A percentile compares a stretch with the other conserved stretches of the same genome.
phyloP scores from a whole-genome alignment of 1,284 basidiomycete species.

The Pseudozyma sp. region DNA sequence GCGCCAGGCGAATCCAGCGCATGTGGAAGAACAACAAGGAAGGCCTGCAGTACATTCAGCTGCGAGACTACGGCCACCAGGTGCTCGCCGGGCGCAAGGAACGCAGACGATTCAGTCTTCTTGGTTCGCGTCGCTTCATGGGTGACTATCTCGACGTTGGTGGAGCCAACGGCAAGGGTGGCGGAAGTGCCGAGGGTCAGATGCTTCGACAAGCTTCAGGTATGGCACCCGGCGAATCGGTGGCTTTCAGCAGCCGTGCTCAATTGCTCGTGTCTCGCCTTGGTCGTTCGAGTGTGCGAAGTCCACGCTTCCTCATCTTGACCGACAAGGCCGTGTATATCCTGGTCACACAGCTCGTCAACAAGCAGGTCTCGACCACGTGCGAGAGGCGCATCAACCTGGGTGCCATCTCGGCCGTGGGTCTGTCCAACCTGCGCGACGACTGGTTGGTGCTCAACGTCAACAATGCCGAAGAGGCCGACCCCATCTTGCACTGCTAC shows the following conservation, averaged over 20 bases:
- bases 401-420: conserved; percentile 84
- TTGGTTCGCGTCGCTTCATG: conserved; percentile 93
- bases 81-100: conserved; percentile 92
- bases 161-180: conserved; percentile 73
- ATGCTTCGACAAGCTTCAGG: conserved; percentile 81
- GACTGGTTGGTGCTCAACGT: conserved; percentile 83
- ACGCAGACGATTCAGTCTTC: conserved; percentile 88
- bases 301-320: conserved; percentile 89
- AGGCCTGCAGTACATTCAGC: conserved; percentile 84
- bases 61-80: conserved; percentile 93
- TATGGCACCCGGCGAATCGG: conserved; percentile 70
- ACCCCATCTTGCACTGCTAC: conserved; percentile 87
- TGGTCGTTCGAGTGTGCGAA: conserved; percentile 88
- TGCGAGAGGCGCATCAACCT: conserved; percentile 91
- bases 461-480: conserved; percentile 82
- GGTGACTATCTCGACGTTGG: conserved; percentile 96
- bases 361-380: conserved; percentile 74
- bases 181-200: conserved; percentile 77
- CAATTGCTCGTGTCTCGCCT: conserved; percentile 89
- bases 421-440: conserved; percentile 88
- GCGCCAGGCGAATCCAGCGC: conserved; percentile 91
- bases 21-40: conserved; percentile 99
- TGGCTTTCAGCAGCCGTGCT: conserved; percentile 83
- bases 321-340: conserved; percentile 91
- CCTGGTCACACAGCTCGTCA: conserved; percentile 74